Base-by-base conservation (phyloP, 176 grass and related monocot species). In the Carex myosuroides region DNA sequence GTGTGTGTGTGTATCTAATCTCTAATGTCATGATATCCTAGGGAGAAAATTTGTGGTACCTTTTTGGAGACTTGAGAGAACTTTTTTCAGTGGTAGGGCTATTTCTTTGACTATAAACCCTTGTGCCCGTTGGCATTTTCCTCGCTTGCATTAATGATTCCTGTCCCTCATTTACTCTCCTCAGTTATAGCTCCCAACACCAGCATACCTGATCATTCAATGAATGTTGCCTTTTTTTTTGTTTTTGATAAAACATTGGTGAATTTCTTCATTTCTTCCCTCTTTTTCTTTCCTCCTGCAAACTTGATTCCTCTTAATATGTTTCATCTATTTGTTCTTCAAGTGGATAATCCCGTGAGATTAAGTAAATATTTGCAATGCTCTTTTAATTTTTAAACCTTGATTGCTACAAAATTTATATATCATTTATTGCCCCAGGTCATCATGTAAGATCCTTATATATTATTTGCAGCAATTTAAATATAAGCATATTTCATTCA, bases 101-200 rank as follows among this genome's bases (percentile, higher is more conserved):
- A 17, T 79, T 79, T 79, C 9, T 79, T 79, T 79, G 74, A 79
- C 74, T 57, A 79, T 78, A 79, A 79, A 79, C 53, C 46, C 52
- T 56, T 78, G 26, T 35, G 1, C 20, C 52, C 21, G 12, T 56
- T 78, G 73, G 52, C 37, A 44, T 53, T 55, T 78, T 69, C 33
- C 16, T 69, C 1, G 32, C 1, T 30, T 37, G 67, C 67, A 70
- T 70, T 70, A 44, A 70, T 70, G 33, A 70, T 70, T 70, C 66
- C 33, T 17, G 33, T 18, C 66, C 66, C 33, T 18, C 66, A 70
- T 41, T 41, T 18, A n/a, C 8, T 68, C 67, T 70, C 33, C 67
- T n/a, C 67, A 20, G 0, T 44, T 70, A 70, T 70, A 70, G 7
- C 17, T 42, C 16, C 35, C 67, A 70, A 70, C 8, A 70, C 16